Evolutionary conservation across 2,329 filamentous ascomycete genomes (phyloP), one percentile per base, ranked within the genome.

Genomic region (Uncinocarpus reesii): DNA sequence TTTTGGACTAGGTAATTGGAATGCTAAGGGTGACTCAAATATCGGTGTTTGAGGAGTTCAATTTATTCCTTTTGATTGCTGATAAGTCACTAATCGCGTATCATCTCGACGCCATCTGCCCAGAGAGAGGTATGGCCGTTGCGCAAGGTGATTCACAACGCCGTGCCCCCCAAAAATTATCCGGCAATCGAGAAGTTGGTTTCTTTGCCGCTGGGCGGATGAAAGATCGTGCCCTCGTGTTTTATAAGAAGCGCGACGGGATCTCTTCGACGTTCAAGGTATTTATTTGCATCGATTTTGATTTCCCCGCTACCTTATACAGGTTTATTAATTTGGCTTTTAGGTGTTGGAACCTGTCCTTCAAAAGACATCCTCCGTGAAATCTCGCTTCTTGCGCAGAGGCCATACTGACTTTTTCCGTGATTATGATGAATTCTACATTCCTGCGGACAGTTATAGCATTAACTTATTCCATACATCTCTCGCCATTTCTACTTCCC

Each of bases 401-500:
- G 87, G 87, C 16, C 81, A 78, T 51, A 95, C 90, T 0, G 92
- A 98, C 58, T 90, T 90, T 58, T 98, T 96, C 80, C 84, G 92
- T 53, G 92, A 98, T 62, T 98, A 89, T 64, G 92, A 98, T 69
- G 92, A 96, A 57, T 98, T 98, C 68, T 98, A 96, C 69, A 89
- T 98, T 57, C 92, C 92, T 0, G 83, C 86, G 2, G 93, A 98
- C 63, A 95, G 88, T 65, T 95, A 84, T 65, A 87, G 86, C 41
- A 84, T 98, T 62, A 96, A 95, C 65, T 78, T 98, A 45, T 98
- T 96, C 77, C 87, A 95, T 64, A 87, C 84, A 0, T 93, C 88
- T 53, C 84, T 98, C 46, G 87, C 92, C 7, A 87, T 98, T 41
- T 83, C 86, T 16, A 96, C 90, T 0, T 78, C 86, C 34, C 87